Evolutionary conservation across 768 basidiomycete genomes (phyloP).

Genomic region (Glaciozyma martinii): DNA sequence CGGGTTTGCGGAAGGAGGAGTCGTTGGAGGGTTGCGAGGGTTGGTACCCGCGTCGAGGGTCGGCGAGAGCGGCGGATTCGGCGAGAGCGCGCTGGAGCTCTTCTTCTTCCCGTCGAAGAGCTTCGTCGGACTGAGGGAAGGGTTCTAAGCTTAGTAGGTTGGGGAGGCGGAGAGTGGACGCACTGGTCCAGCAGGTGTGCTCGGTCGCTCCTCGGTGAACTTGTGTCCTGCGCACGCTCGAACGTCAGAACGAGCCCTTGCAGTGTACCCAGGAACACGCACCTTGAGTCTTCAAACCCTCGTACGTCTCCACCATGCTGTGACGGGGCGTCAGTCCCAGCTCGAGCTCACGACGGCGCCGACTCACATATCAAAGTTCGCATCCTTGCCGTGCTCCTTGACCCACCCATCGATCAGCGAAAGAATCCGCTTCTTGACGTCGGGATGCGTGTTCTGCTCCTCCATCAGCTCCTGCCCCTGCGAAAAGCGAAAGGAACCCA

Average conservation of each 20-base stretch:
- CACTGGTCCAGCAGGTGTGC: conserved; percentile 1
- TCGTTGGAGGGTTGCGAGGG: conserved; percentile 29
- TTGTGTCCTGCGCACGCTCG: conserved; percentile 7
- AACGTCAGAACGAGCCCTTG: neutral
- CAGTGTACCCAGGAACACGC: conserved; percentile 21
- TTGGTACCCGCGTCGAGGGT: conserved; percentile 14
- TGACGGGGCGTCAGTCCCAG: neutral
- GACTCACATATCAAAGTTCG: conserved; percentile 56
- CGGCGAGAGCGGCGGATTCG: conserved; percentile 23
- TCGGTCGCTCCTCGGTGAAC: conserved; percentile 4
- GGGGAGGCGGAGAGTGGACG: neutral
- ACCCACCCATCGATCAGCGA: conserved; percentile 72
- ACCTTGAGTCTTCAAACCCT: conserved; percentile 75
- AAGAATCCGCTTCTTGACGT: conserved; percentile 70
- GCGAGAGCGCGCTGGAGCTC: conserved; percentile 82
- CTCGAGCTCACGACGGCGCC: neutral
- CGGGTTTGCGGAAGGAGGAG: conserved; percentile 17
- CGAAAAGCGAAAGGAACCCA: conserved; percentile 37
- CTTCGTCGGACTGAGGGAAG: conserved; percentile 60
- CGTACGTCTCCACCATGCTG: conserved; percentile 76
- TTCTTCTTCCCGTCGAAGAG: conserved; percentile 77
- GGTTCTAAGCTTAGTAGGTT: neutral
- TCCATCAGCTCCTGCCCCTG: neutral
- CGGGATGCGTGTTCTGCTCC: conserved; percentile 73
- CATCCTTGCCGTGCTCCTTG: conserved; percentile 68